Evolutionary conservation across 441 rosid genomes (phyloP), one percentile per base, ranked within the genome.

Genomic region (Populus trichocarpa): DNA sequence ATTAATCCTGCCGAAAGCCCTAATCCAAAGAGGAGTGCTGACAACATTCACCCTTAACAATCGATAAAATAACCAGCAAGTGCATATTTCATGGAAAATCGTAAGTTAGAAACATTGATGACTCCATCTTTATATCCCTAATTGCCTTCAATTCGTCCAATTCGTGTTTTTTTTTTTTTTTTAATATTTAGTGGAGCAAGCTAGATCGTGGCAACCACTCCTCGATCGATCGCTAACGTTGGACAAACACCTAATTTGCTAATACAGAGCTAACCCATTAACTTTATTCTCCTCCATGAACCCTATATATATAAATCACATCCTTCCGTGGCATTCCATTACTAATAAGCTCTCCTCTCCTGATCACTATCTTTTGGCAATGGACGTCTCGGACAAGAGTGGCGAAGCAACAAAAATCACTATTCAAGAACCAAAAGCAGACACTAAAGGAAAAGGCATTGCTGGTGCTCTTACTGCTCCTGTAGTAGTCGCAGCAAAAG

Each of bases 391-490:
- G 2, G 83, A 64, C 32, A 84, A 67, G 50, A 80, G 79, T 12
- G 80, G 69, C 3, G 84, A 75, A 42, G 73, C 83, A 68, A 63
- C 78, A 13, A 22, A 69, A 9, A 77, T 89, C 67, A 70, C 11
- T 6, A 79, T 88, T 42, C 72, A 63, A 1, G 89, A 82, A 36
- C 73, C 83, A 18, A 79, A 73, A 74, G 70, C 85, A n/a, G 83
- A 74, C 25, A 71, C 83, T 0, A 91, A 93, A 81, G 96, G 88
- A 69, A 86, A 89, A 80, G 89, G 86, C 36, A 77, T 84, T 8
- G 80, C 83, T 11, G 77, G 64, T 80, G 86, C 85, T 81, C 82
- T 88, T 32, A 32, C 0, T 75, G 69, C 82, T 26, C 74, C 73
- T 2, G 75, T 66, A 5, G 25, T 3, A 26, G 75, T 72, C 18